Base-by-base conservation (phyloP, 495 filamentous ascomycete species). In the Aspergillus taichungensis region DNA sequence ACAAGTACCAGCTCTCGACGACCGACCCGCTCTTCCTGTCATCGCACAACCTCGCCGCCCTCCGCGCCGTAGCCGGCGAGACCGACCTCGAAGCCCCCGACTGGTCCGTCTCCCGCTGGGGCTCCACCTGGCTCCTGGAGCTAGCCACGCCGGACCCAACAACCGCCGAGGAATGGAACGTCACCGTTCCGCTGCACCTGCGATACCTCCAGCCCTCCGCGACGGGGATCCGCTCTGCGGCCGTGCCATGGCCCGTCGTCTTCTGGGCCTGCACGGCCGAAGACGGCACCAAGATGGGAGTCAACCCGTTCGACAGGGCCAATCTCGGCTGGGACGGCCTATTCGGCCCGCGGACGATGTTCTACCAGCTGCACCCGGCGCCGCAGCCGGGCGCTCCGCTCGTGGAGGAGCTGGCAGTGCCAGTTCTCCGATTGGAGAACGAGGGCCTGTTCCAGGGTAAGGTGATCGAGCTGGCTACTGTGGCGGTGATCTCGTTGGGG, bases 41-140 rank as follows among this genome's bases (percentile, higher is more conserved):
- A 13, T 87, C 85, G 2, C 86, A 94, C 40, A 84, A 89, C 54
- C 68, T 98, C 37, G 72, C 69, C 18, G 64, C 74, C 0, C 62
- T 96, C 34, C 79, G 76, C 34, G 78, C 79, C 42, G 73, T 86
- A 37, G 77, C 80, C 32, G 82, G 87, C 34, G 87, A 87, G 35
- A 87, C 88, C 3, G 92, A 97, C 52, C 88, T 98, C 38, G 92
- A 98, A 64, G 88, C 88, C 0, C 92, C 92, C 8, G 82, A 83
- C 50, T 98, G 92, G 73, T 78, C 79, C 8, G 70, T 86, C 35
- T 58, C 72, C 18, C 57, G 72, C 45, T 97, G 92, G 94, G 92
- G 92, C 13, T 87, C 82, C 9, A 78, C 75, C 8, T 69, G 90
- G 44, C 75, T 97, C 10, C 53, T 95, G 13, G 83, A 95, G 55